A percentile compares a stretch with the other conserved stretches of the same genome.
These are phyloP conservation scores for Pseudomicrostroma phylloplanum DNA, from an alignment of 1,284 basidiomycete genomes.

Conservation along the genomic window DNA sequence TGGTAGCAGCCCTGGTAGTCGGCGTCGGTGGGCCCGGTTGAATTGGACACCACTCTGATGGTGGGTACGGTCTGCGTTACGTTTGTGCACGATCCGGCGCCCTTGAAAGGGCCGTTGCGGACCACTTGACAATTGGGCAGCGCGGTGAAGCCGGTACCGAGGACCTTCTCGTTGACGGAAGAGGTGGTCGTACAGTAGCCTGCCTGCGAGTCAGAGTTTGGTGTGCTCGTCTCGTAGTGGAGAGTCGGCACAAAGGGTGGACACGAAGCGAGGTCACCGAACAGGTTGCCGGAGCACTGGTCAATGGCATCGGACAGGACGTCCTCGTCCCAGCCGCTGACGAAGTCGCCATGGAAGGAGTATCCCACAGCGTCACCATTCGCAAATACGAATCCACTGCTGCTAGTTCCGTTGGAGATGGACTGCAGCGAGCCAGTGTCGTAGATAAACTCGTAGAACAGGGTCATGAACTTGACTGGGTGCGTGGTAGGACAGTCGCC, in stretches of 20 bases:
- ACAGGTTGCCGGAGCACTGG: conserved; percentile 54
- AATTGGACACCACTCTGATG: neutral
- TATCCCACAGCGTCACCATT: conserved; percentile 42
- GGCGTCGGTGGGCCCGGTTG: neutral
- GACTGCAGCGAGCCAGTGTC: conserved; percentile 7
- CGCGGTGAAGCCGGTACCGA: conserved; percentile 10
- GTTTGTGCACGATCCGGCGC: conserved; percentile 15
- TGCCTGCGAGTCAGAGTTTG: conserved; percentile 16
- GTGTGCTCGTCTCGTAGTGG: conserved; percentile 10
- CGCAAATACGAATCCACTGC: conserved; percentile 21
- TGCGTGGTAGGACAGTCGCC: conserved; percentile 56
- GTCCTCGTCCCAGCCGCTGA: conserved; percentile 51
- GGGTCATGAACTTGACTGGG: conserved; percentile 55
- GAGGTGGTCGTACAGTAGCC: neutral
- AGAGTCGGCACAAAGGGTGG: conserved; percentile 23
- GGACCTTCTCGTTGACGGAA: conserved; percentile 4
- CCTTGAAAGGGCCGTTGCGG: conserved; percentile 25
- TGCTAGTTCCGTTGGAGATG: conserved; percentile 12
- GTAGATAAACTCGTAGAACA: conserved; percentile 55
- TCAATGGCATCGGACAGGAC: conserved; percentile 57
- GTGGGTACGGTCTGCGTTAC: neutral
- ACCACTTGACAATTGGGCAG: conserved; percentile 31
- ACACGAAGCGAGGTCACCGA: conserved; percentile 54
- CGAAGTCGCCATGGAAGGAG: conserved; percentile 58
- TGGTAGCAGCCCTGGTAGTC: conserved; percentile 17